phyloP scores from a whole-genome alignment of 73 alveolate genomes.

The Paramecium octaurelia region DNA sequence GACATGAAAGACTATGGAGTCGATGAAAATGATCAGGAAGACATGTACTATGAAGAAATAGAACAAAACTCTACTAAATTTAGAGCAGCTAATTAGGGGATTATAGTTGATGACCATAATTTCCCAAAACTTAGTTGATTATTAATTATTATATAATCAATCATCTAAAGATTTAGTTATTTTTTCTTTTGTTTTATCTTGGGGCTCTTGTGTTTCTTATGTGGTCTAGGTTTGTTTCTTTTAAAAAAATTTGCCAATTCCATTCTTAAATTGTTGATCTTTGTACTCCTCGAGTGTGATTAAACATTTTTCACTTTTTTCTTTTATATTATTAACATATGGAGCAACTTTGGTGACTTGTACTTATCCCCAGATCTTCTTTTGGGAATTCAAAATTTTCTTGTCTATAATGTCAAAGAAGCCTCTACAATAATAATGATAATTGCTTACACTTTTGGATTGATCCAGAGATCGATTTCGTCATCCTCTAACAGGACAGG shows the following conservation, averaged over 20 bases:
- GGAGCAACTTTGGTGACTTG: slow-evolving; percentile 5
- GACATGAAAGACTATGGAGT: slow-evolving; percentile 1
- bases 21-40: neutral
- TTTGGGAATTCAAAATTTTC: slow-evolving; percentile 39
- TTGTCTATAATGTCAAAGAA: slow-evolving; percentile 29
- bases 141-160: neutral
- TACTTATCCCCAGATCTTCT: neutral
- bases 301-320: slow-evolving; percentile 40
- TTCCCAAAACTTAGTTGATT: neutral
- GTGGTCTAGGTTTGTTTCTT: neutral
- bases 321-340: slow-evolving; percentile 1
- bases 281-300: slow-evolving; percentile 46
- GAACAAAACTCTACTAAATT: neutral
- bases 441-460: slow-evolving; percentile 8
- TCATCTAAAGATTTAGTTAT: slow-evolving; percentile 24
- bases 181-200: neutral
- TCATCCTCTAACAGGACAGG: slow-evolving; percentile 62
- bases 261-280: slow-evolving; percentile 41
- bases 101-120: neutral
- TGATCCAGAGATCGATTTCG: slow-evolving; percentile 57
- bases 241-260: slow-evolving; percentile 47
- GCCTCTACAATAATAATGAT: neutral
- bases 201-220: neutral
- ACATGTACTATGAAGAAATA: neutral
- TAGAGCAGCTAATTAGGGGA: neutral